Evolutionary conservation across 352 stramenopile species (phyloP).

Genomic region (Phytophthora sansomeana): DNA sequence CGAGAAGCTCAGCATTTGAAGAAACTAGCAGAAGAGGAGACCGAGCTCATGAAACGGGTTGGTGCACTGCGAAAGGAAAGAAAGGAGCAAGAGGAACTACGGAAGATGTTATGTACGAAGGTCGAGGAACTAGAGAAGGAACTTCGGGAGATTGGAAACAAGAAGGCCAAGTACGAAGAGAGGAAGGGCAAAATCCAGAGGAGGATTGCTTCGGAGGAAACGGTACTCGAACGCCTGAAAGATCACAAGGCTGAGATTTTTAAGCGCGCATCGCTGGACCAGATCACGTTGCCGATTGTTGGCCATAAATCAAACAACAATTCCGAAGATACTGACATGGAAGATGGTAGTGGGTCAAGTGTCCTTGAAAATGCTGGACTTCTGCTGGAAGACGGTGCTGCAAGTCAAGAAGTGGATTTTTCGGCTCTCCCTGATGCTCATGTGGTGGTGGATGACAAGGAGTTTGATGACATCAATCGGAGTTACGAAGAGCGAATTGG

Average conservation of each 20-base stretch:
- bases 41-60: slow-evolving; percentile 52
- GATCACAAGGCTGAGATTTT: slow-evolving; percentile 96
- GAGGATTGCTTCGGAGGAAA: slow-evolving; percentile 90
- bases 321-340: slow-evolving; percentile 71
- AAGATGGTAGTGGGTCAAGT: slow-evolving; percentile 35
- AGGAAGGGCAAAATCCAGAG: slow-evolving; percentile 81
- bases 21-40: slow-evolving; percentile 62
- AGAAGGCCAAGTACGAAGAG: slow-evolving; percentile 74
- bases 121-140: slow-evolving; percentile 69
- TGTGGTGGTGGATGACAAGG: slow-evolving; percentile 81
- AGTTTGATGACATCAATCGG: slow-evolving; percentile 86
- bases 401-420: slow-evolving; percentile 90
- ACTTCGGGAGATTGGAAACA: slow-evolving; percentile 65
- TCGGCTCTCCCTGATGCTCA: slow-evolving; percentile 78
- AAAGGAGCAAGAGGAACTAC: slow-evolving; percentile 59
- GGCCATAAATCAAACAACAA: slow-evolving; percentile 30
- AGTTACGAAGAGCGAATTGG: slow-evolving; percentile 76
- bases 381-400: slow-evolving; percentile 57
- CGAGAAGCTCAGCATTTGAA: slow-evolving; percentile 64
- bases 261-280: slow-evolving; percentile 95
- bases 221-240: slow-evolving; percentile 91
- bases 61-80: slow-evolving; percentile 79
- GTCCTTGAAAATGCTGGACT: slow-evolving; percentile 50
- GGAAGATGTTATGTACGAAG: slow-evolving; percentile 40
- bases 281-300: slow-evolving; percentile 91